Evolutionary conservation across 2,329 filamentous ascomycete species (phyloP).

Genomic region (Fusarium chaquense): DNA sequence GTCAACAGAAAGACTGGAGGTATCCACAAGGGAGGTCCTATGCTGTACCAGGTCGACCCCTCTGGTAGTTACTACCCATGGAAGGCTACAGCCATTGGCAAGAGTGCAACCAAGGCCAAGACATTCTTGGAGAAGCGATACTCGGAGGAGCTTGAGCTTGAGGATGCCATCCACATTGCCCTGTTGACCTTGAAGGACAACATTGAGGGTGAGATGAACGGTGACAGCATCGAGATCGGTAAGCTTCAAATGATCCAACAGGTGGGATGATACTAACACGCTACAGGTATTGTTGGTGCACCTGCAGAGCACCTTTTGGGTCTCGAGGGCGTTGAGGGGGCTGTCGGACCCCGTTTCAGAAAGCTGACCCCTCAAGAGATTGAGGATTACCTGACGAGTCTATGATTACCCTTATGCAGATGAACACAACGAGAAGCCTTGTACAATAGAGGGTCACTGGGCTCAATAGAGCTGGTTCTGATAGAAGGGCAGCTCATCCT

Average conservation of each 20-base stretch:
- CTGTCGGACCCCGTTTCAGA: slow-evolving; percentile 87
- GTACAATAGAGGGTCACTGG: slow-evolving; percentile 63
- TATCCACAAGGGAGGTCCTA: slow-evolving; percentile 94
- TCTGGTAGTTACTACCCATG: slow-evolving; percentile 98
- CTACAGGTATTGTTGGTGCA: slow-evolving; percentile 88
- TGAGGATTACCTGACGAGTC: slow-evolving; percentile 98
- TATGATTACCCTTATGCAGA: slow-evolving; percentile 67
- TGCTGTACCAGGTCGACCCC: slow-evolving; percentile 99
- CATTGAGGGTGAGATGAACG: slow-evolving; percentile 99
- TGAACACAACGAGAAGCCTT: slow-evolving; percentile 51
- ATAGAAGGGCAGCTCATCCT: slow-evolving; percentile 30
- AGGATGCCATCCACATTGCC: slow-evolving; percentile 98
- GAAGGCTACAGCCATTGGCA: slow-evolving; percentile 99
- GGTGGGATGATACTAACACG: slow-evolving; percentile 39
- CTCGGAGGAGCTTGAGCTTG: slow-evolving; percentile 94
- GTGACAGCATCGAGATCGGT: slow-evolving; percentile 98
- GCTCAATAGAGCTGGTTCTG: slow-evolving; percentile 51
- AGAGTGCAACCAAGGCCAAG: slow-evolving; percentile 98
- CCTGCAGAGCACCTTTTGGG: slow-evolving; percentile 94
- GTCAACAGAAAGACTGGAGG: slow-evolving; percentile 89
- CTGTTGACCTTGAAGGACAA: slow-evolving; percentile 98
- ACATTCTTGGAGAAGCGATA: slow-evolving; percentile 99
- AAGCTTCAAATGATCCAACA: slow-evolving; percentile 50
- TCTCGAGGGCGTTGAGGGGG: slow-evolving; percentile 88
- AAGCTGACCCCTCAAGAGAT: slow-evolving; percentile 98